phyloP scores from a whole-genome alignment of 164 flowering plant species.

The Kingdonia uniflora region DNA sequence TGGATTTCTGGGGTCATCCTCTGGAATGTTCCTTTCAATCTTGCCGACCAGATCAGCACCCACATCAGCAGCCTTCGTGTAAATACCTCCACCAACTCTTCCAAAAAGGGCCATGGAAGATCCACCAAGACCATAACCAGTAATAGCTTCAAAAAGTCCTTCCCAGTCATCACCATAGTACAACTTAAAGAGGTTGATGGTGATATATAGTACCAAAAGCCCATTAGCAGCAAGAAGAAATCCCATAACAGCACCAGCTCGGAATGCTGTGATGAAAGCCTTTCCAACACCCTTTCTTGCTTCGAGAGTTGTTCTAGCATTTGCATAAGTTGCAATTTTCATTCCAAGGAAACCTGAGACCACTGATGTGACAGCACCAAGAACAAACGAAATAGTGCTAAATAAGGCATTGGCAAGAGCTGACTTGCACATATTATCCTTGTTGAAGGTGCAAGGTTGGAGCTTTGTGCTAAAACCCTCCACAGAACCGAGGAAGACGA shows the following conservation, averaged over 20 bases:
- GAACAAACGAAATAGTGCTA: conserved; percentile 63
- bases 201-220: conserved; percentile 55
- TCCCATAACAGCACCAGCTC: conserved; percentile 82
- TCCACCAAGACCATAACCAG: conserved; percentile 81
- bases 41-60: conserved; percentile 90
- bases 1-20: conserved; percentile 78
- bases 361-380: conserved; percentile 61
- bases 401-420: conserved; percentile 65
- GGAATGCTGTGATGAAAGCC: conserved; percentile 62
- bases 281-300: conserved; percentile 81
- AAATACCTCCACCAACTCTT: conserved; percentile 75
- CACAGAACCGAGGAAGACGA: conserved; percentile 71
- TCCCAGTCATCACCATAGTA: conserved; percentile 81
- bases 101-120: conserved; percentile 84
- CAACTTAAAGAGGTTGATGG: conserved; percentile 58
- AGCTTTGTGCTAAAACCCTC: conserved; percentile 64
- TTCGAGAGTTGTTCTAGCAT: conserved; percentile 77
- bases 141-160: conserved; percentile 73
- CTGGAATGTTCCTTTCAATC: conserved; percentile 73
- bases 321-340: conserved; percentile 79
- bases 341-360: conserved; percentile 71
- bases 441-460: conserved; percentile 46
- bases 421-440: conserved; percentile 48
- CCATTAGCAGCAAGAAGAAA: conserved; percentile 80
- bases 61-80: conserved; percentile 78